Percentiles rank a stretch among this genome's conserved stretches.
Evolutionary conservation across 2,329 filamentous ascomycete species (phyloP).

Genomic region (Colletotrichum sp.): DNA sequence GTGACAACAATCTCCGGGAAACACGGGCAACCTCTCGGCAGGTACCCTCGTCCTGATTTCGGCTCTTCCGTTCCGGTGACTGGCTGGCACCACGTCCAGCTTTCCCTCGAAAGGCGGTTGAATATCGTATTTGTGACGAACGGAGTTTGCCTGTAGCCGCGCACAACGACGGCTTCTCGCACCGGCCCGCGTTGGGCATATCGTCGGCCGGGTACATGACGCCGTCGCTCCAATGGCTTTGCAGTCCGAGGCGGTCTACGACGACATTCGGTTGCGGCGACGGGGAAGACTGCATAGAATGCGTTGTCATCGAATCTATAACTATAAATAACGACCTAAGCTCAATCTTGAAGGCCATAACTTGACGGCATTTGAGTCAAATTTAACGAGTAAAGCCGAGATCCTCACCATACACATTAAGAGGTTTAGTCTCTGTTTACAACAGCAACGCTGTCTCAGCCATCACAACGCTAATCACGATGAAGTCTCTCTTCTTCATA

Average conservation of each 20-base stretch:
- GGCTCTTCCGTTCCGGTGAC: neutral
- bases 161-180: constrained; percentile 3
- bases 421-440: neutral
- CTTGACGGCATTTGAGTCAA: neutral
- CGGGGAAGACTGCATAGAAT: neutral
- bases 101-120: neutral
- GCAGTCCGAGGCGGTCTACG: neutral
- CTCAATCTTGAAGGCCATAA: neutral
- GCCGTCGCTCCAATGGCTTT: neutral
- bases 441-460: neutral
- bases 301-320: neutral
- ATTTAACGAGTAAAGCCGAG: neutral
- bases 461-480: neutral
- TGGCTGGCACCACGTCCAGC: neutral
- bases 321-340: neutral
- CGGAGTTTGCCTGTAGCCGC: neutral
- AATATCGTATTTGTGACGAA: neutral
- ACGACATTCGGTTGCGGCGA: neutral
- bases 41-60: neutral
- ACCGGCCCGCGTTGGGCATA: constrained; percentile 4
- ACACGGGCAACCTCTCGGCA: neutral
- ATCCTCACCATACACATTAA: neutral
- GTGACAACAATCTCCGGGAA: neutral
- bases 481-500: neutral
- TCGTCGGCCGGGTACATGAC: constrained; percentile 3